These are phyloP conservation scores for Larix sibirica DNA, from an alignment of 83 land plant species.

Conservation along the genomic window DNA sequence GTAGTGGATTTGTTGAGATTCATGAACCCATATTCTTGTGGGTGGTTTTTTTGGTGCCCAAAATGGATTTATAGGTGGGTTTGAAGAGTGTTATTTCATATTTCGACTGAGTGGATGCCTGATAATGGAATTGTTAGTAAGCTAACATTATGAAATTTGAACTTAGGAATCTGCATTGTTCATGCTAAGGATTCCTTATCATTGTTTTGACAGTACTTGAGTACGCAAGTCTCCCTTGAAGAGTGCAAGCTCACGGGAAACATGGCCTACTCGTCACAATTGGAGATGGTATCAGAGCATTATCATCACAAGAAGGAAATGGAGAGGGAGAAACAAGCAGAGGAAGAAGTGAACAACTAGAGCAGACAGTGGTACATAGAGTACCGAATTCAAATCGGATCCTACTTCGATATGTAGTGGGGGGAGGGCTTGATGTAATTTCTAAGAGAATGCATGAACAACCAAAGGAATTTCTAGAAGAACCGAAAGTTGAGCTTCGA, in stretches of 20 bases:
- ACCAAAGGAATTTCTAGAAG: slow-evolving; percentile 77
- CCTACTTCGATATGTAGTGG: slow-evolving; percentile 64
- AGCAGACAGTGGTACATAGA: slow-evolving; percentile 65
- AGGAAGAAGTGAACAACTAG: slow-evolving; percentile 45
- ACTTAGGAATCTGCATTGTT: too few species aligned
- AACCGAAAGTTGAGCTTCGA: slow-evolving; percentile 67
- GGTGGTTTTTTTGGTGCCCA: too few species aligned
- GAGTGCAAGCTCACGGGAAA: slow-evolving; percentile 86
- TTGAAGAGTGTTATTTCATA: too few species aligned
- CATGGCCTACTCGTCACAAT: slow-evolving; percentile 58
- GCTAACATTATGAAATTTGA: too few species aligned
- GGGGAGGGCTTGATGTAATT: slow-evolving; percentile 61
- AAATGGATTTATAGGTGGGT: too few species aligned
- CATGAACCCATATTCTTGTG: too few species aligned
- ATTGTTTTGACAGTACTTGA: slow-evolving; percentile 5
- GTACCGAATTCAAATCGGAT: slow-evolving; percentile 51
- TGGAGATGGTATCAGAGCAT: not conserved
- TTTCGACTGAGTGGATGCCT: too few species aligned
- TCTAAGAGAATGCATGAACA: slow-evolving; percentile 63
- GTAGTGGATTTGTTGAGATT: too few species aligned
- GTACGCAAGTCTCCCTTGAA: slow-evolving; percentile 69
- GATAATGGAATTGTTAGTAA: too few species aligned
- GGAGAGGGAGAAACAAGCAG: slow-evolving; percentile 35
- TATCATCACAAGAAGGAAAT: slow-evolving; percentile 18
- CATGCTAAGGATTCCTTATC: too few species aligned